Base-by-base conservation (phyloP, 2,329 filamentous ascomycete genomes). In the Thielaviopsis musarum region DNA sequence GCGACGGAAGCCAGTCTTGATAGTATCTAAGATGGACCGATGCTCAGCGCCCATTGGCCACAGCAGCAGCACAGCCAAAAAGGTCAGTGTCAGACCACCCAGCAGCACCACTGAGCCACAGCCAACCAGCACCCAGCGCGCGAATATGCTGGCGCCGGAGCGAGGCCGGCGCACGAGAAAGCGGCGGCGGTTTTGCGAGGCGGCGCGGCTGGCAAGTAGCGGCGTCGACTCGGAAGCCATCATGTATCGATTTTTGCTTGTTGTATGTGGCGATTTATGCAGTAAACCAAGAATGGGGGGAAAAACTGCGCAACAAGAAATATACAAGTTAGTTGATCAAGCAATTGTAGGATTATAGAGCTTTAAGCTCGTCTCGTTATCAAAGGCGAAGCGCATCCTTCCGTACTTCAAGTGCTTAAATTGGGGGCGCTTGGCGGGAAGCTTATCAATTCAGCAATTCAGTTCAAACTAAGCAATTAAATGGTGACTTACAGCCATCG, bases 91-190 rank as follows among this genome's bases (percentile, higher is more conserved):
- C 12, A 59, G 2, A 22, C 51, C 57, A 10, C 13, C 9, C 19
- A 54, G 38, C 4, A 54, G 52, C 28, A 54, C 19, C n/a, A 54
- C 6, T 12, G 57, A 54, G 28, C 52, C 21, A 24, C 28, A 48
- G 49, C 56, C 49, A 12, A 58, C 51, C 28, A 58, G 17, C 15
- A 41, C 28, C 56, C 56, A 58, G 48, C 56, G 56, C 17, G 51
- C 12, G 12, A 58, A 53, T 9, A 52, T 48, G 2, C 21, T 12
- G 2, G 34, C 7, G 34, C 54, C 21, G 21, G 54, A 56, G 7
- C 41, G 54, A 7, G 15, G 54, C 38, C 54, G 21, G 17, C 9
- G 13, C 30, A 34, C 30, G 10, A 10, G 30, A 34, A 34, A 34
- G 22, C 34, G 38, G 5, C 21, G 54, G 15, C 9, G 54, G 4